Conservation (phyloP, 495 filamentous ascomycete genomes). For the Lasiosphaeris hirsuta region DNA sequence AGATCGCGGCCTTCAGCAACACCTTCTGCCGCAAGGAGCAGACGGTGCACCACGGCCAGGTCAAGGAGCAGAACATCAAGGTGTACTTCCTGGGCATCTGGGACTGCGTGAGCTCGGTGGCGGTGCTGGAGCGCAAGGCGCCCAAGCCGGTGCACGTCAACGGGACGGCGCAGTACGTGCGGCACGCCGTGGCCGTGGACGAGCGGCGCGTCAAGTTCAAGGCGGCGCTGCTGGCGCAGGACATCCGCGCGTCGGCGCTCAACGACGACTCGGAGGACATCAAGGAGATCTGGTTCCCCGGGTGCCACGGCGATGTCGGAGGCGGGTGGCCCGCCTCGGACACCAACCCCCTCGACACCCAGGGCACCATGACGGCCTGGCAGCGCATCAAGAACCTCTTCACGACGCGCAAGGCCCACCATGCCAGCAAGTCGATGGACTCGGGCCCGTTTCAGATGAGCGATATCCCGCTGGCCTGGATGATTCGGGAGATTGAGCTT, state of each 20-base stretch:
- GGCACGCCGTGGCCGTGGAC: slow-evolving; percentile 17
- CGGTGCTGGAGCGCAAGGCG: slow-evolving; percentile 13
- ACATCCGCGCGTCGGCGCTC: neutral
- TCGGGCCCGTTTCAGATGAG: slow-evolving; percentile 17
- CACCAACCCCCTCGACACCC: slow-evolving; percentile 6
- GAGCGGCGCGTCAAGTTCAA: slow-evolving; percentile 21
- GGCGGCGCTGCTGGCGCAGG: slow-evolving; percentile 13
- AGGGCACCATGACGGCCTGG: slow-evolving; percentile 1
- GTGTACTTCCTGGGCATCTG: slow-evolving; percentile 19
- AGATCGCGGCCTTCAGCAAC: slow-evolving; percentile 15
- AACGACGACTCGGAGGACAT: slow-evolving; percentile 10
- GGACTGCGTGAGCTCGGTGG: slow-evolving; percentile 16
- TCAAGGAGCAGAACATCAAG: slow-evolving; percentile 16
- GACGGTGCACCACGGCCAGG: neutral
- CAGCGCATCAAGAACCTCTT: slow-evolving; percentile 9
- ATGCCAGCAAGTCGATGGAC: slow-evolving; percentile 9
- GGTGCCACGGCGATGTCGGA: slow-evolving; percentile 17
- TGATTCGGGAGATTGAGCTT: slow-evolving; percentile 14
- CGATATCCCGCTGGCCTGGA: slow-evolving; percentile 18
- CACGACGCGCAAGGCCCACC: slow-evolving; percentile 3
- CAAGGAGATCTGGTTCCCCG: slow-evolving; percentile 18
- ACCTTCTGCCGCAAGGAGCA: slow-evolving; percentile 17
- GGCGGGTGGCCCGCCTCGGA: slow-evolving; percentile 12
- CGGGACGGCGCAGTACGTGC: slow-evolving; percentile 13
- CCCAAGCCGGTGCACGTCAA: slow-evolving; percentile 7